Evolutionary conservation across 495 filamentous ascomycete species (phyloP), one percentile per base, ranked within the genome.

Genomic region (Astrothelium macrocarpum): DNA sequence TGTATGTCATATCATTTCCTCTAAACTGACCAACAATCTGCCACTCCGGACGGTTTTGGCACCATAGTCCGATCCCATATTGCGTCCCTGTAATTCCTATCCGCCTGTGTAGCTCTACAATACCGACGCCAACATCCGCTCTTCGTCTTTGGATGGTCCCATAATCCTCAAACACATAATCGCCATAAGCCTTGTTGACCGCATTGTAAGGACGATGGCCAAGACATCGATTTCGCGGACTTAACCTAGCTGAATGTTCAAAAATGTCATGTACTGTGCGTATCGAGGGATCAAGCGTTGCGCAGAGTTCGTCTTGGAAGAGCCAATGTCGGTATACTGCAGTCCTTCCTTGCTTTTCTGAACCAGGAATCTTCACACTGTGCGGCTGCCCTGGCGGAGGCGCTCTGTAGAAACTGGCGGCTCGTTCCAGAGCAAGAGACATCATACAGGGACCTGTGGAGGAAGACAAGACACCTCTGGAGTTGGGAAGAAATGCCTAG

Each of bases 41-140:
- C 94, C 94, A 98, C 75, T 98, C 94, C 5, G 93, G 89, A 60
- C 94, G 84, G 74, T 98, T 98, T 78, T 93, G 90, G 63, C 90
- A 90, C 94, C 94, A 98, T 20, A 98, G 77, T 34, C 94, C 94
- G 64, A 97, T 82, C 59, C 87, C 90, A 71, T 94, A 90, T 76
- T 93, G 88, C 58, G 77, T 75, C 34, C 81, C 82, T 10, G 79
- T 78, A 59, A 89, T 78, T 7, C 87, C 88, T 64, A 83, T 78
- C 65, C 84, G 81, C 67, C 87, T 79, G 74, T 95, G 89, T 70
- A 97, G 74, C 75, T 92, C 85, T 53, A 90, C 87, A 60, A 97
- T 75, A 61, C 95, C 94, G 49, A 87, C 89, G 62, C 95, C 94
- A 68, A 98, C 84, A 66, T 91, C 88, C 62, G 87, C 85, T 64